Conservation (phyloP, 2,329 filamentous ascomycete species). For the Davidsoniella eucalypti region DNA sequence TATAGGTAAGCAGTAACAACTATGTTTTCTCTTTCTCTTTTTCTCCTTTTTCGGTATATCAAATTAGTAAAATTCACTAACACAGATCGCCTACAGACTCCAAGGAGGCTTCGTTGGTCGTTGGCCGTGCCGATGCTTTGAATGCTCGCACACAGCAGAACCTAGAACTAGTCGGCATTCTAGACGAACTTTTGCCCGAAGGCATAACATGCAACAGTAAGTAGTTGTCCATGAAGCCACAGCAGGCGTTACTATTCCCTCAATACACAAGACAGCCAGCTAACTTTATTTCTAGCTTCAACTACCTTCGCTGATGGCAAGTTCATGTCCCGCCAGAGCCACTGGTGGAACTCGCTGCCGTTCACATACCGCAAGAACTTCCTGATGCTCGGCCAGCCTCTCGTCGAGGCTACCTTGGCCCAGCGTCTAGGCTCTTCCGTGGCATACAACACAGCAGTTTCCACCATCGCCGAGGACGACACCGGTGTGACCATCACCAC, state of each 20-base stretch:
- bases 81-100: slow-evolving; percentile 18
- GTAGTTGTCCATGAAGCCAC: slow-evolving; percentile 9
- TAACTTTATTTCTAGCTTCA: slow-evolving; percentile 21
- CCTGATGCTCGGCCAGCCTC: slow-evolving; percentile 33
- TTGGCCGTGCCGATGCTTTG: slow-evolving; percentile 31
- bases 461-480: slow-evolving; percentile 18
- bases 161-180: slow-evolving; percentile 27
- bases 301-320: slow-evolving; percentile 29
- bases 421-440: slow-evolving; percentile 20
- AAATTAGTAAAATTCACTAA: background rate
- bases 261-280: background rate
- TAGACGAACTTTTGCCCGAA: slow-evolving; percentile 24
- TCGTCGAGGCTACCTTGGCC: slow-evolving; percentile 26
- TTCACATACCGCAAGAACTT: slow-evolving; percentile 31
- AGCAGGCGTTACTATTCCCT: background rate
- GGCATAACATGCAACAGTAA: slow-evolving; percentile 34
- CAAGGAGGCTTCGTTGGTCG: slow-evolving; percentile 22
- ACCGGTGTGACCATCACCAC: slow-evolving; percentile 18
- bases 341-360: slow-evolving; percentile 31
- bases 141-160: slow-evolving; percentile 33
- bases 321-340: slow-evolving; percentile 30
- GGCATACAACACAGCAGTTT: slow-evolving; percentile 24
- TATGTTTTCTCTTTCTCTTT: no score
- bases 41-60: background rate
- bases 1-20: slow-evolving; percentile 18